Conservation (phyloP, 1,284 basidiomycete species). For the Boletus calvinii region DNA sequence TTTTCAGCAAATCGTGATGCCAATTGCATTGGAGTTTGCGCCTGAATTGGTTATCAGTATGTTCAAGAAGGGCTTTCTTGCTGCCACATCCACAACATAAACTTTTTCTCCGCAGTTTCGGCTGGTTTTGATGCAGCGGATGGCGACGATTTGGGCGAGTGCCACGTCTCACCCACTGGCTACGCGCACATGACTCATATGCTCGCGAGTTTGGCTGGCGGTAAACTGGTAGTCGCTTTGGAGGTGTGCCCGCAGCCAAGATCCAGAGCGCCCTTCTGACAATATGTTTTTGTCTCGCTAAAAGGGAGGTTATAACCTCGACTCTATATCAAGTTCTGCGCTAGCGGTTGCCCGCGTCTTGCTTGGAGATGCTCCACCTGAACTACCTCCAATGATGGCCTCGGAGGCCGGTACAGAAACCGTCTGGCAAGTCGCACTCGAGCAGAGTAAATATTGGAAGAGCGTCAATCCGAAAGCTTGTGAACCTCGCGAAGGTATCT, state of each 20-base stretch:
- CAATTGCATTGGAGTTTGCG: conserved; percentile 93
- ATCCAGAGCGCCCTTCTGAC: conserved; percentile 10
- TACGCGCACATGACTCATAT: conserved; percentile 99
- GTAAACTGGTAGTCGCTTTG: conserved; percentile 88
- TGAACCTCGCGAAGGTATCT: conserved; percentile 71
- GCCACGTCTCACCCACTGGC: conserved; percentile 88
- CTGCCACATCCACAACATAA: conserved; percentile 4
- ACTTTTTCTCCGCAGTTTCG: conserved; percentile 62
- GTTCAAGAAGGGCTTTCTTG: conserved; percentile 29
- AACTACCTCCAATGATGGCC: conserved; percentile 68
- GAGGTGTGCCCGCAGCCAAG: conserved; percentile 56
- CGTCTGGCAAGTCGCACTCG: conserved; percentile 80
- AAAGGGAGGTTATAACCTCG: conserved; percentile 94
- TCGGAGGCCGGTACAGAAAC: conserved; percentile 82
- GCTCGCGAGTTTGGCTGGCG: conserved; percentile 86
- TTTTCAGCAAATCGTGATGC: conserved; percentile 95
- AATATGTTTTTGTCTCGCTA: not conserved
- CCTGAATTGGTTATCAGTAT: conserved; percentile 95
- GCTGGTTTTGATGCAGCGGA: conserved; percentile 97
- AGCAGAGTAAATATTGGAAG: conserved; percentile 92
- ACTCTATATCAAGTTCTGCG: conserved; percentile 85
- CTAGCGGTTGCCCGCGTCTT: conserved; percentile 84
- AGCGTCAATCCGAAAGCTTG: conserved; percentile 74
- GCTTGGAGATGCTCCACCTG: conserved; percentile 82
- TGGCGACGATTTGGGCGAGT: conserved; percentile 90